A percentile compares a stretch with the other conserved stretches of the same genome.
These are phyloP conservation scores for Phytophthora meadii DNA, from an alignment of 352 stramenopile genomes.

Conservation along the genomic window DNA sequence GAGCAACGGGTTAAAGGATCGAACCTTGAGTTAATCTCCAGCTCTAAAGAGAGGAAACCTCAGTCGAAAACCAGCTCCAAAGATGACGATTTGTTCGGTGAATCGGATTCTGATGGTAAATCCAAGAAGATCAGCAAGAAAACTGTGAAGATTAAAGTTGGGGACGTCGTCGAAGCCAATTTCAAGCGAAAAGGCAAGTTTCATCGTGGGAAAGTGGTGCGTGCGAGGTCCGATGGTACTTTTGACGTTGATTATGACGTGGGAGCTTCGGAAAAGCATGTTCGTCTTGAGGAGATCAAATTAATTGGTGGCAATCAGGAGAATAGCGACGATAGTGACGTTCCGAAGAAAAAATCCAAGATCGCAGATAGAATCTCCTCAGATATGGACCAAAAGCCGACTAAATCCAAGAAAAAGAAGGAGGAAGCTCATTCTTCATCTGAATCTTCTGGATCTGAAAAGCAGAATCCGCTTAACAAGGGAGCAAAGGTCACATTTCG, in stretches of 20 bases:
- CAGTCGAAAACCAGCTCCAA: constrained; percentile 21
- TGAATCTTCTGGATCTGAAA: constrained; percentile 25
- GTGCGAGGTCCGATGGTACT: constrained; percentile 31
- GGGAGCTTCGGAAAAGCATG: constrained; percentile 33
- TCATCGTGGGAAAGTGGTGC: constrained; percentile 37
- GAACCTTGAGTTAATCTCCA: constrained; percentile 15
- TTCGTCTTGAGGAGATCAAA: constrained; percentile 27
- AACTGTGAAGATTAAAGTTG: constrained; percentile 26
- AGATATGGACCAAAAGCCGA: constrained; percentile 18
- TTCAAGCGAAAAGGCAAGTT: constrained; percentile 51
- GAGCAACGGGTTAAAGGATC: constrained; percentile 40
- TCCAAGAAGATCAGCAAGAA: not conserved
- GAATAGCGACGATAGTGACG: constrained; percentile 18
- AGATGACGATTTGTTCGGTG: constrained; percentile 38
- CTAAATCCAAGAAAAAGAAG: constrained; percentile 26
- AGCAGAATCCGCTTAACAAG: constrained; percentile 26
- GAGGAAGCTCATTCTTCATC: constrained; percentile 20
- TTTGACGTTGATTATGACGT: constrained; percentile 51
- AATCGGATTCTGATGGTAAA: constrained; percentile 35
- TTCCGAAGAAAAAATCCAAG: constrained; percentile 16
- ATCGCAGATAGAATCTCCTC: constrained; percentile 2
- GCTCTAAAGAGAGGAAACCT: constrained; percentile 14
- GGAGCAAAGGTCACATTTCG: constrained; percentile 47
- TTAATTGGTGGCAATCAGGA: constrained; percentile 9
- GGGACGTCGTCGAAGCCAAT: constrained; percentile 40